Evolutionary conservation across 371 early-diverging fungal species (phyloP).

Genomic region (Rhizopus delemar): DNA sequence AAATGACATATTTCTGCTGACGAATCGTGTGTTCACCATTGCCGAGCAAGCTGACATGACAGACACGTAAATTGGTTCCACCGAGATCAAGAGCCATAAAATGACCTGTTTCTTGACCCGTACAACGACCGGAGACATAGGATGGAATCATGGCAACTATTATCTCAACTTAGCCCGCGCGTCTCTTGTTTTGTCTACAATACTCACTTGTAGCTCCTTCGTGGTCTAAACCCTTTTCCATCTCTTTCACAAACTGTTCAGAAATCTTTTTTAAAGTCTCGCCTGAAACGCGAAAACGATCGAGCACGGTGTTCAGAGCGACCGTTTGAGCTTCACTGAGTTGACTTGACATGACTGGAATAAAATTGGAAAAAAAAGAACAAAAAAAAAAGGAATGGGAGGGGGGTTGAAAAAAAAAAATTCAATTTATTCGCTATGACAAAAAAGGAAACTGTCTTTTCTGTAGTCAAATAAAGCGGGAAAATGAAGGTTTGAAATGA

Average conservation of each 20-base stretch:
- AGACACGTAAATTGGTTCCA: conserved; percentile 92
- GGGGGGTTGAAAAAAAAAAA: no score
- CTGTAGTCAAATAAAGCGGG: no score
- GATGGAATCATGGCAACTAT: conserved; percentile 73
- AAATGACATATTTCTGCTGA: conserved; percentile 75
- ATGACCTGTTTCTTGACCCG: conserved; percentile 81
- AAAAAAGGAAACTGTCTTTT: no score
- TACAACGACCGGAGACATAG: conserved; percentile 78
- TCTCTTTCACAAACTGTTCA: conserved; percentile 68
- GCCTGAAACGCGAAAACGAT: conserved; percentile 58
- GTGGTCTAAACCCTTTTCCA: conserved; percentile 70
- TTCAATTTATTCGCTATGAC: no score
- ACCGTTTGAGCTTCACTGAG: conserved; percentile 25
- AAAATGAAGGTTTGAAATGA: no score
- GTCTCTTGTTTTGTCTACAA: not conserved
- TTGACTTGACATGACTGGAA: no score
- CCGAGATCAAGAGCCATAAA: conserved; percentile 92
- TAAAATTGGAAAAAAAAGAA: no score
- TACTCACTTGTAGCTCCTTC: conserved; percentile 54
- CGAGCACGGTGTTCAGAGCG: conserved; percentile 46
- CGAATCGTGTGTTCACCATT: conserved; percentile 57
- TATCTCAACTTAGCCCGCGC: not conserved
- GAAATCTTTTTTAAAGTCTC: conserved; percentile 60
- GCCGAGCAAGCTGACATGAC: conserved; percentile 77
- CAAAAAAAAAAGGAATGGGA: no score